A percentile compares a stretch with the other conserved stretches of the same genome.
These are phyloP conservation scores for Dendrocalamus latiflorus DNA, from an alignment of 202 grass and related monocot species.

Conservation along the genomic window DNA sequence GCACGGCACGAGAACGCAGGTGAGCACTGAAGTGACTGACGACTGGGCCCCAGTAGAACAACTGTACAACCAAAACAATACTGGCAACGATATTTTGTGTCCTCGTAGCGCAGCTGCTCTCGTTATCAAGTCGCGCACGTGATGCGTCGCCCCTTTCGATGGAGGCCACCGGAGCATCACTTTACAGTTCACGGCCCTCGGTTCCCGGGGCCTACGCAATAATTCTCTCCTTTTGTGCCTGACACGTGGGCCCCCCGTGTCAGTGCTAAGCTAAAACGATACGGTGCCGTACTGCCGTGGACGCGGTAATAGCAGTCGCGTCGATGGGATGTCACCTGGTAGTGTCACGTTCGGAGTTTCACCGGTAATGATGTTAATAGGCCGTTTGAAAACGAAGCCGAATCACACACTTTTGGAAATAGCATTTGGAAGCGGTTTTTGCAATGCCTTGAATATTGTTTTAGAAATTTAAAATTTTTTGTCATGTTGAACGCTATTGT, in stretches of 20 bases:
- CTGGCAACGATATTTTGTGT: neutral
- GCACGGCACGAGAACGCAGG: neutral
- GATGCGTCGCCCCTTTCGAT: constrained; percentile 2
- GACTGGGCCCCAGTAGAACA: neutral
- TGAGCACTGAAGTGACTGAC: neutral
- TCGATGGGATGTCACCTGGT: neutral
- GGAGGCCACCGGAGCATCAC: neutral
- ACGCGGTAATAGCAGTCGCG: no score
- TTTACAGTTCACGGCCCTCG: neutral
- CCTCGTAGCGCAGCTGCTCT: no score
- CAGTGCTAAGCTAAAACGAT: neutral
- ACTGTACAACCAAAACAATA: no score
- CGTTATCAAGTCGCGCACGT: no score
- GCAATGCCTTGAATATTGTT: no score
- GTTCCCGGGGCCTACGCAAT: neutral
- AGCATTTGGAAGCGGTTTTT: no score
- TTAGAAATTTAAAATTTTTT: no score
- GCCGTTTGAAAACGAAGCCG: no score
- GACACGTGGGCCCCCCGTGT: neutral
- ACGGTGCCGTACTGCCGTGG: neutral
- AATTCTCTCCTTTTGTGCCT: neutral
- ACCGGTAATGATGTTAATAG: no score
- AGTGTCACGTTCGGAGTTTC: no score
- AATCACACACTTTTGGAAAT: no score
- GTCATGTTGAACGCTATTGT: no score